These are phyloP conservation scores for Nicotiana obtusifolia DNA, from an alignment of 257 asterid species.

Conservation along the genomic window DNA sequence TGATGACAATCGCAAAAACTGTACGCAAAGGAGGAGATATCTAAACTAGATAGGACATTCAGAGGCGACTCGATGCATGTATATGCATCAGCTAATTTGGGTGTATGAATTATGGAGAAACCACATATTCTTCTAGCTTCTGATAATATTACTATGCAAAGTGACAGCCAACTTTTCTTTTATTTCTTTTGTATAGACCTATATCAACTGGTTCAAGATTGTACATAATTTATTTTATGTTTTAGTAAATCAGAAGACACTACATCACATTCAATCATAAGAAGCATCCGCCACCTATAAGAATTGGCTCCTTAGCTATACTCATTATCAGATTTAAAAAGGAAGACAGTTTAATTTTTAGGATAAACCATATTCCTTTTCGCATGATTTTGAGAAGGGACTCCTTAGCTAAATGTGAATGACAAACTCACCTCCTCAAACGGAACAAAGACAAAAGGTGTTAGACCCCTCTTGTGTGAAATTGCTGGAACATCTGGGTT, in stretches of 20 bases:
- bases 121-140: not conserved
- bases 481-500: constrained; percentile 87
- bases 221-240: not conserved
- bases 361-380: not conserved
- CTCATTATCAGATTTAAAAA: not conserved
- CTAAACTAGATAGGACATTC: not conserved
- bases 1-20: not conserved
- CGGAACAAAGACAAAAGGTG: constrained; percentile 89
- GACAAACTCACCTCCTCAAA: constrained; percentile 71
- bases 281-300: not conserved
- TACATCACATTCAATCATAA: not conserved
- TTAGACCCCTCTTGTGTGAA: constrained; percentile 78
- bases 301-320: not conserved
- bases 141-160: not conserved
- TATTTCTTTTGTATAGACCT: not conserved
- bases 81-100: not conserved
- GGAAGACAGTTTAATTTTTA: not conserved
- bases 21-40: not conserved
- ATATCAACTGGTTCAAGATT: not conserved
- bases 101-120: not conserved
- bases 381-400: not conserved
- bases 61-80: not conserved
- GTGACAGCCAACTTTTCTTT: not conserved
- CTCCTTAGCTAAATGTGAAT: not conserved
- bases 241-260: not conserved